Percentiles rank a stretch among this genome's conserved stretches.
phyloP scores from a whole-genome alignment of 192 early-diverging fungal genomes.

The Backusella tuberculispora region DNA sequence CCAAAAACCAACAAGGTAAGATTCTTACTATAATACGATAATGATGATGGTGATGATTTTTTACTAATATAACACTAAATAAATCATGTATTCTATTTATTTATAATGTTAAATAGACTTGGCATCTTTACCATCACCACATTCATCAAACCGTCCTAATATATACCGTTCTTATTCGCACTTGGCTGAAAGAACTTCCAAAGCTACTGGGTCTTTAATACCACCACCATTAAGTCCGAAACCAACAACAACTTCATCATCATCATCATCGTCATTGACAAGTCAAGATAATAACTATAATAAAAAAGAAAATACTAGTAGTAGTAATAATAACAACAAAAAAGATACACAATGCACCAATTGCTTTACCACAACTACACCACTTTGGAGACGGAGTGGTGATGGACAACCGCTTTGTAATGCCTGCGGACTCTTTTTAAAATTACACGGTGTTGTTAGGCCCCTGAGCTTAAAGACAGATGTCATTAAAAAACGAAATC shows the following conservation, averaged over 20 bases:
- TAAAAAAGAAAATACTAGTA: not conserved
- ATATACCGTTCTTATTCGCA: not conserved
- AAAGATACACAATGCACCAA: conserved; percentile 64
- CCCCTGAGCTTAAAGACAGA: conserved; percentile 83
- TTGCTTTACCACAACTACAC: conserved; percentile 84
- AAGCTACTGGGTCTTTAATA: not conserved
- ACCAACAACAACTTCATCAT: not conserved
- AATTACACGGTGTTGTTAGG: conserved; percentile 84
- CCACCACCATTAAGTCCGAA: not conserved
- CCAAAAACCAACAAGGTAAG: not conserved
- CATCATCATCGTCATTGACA: not conserved
- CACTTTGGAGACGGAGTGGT: conserved; percentile 85
- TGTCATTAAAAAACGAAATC: conserved; percentile 85
- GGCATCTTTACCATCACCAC: not conserved
- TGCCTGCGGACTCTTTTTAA: conserved; percentile 92
- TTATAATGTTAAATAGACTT: not conserved
- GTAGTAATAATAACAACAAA: too few relatives aligned
- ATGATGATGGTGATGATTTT: too few relatives aligned
- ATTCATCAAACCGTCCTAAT: not conserved
- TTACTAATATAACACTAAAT: too few relatives aligned
- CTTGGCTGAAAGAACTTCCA: not conserved
- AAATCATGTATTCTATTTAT: too few relatives aligned
- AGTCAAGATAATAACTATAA: not conserved
- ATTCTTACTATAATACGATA: too few relatives aligned
- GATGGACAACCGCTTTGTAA: conserved; percentile 90